phyloP scores from a whole-genome alignment of 495 filamentous ascomycete genomes.

The Bacidia rubella region DNA sequence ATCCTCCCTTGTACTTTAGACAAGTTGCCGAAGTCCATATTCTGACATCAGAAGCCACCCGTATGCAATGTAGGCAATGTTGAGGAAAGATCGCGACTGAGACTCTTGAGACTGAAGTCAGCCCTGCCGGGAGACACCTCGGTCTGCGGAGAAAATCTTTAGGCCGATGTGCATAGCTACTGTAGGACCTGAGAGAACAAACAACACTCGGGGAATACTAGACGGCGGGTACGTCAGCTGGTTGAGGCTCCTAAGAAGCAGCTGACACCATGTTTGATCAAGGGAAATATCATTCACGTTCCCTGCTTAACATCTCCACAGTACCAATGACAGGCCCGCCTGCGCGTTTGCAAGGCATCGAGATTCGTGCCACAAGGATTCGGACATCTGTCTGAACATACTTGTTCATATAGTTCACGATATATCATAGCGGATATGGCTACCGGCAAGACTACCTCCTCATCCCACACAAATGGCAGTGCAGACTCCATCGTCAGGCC shows the following conservation, averaged over 20 bases:
- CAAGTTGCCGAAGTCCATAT: too few relatives aligned
- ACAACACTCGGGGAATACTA: neutral
- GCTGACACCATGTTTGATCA: neutral
- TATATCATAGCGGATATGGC: neutral
- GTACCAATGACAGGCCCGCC: neutral
- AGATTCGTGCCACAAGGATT: neutral
- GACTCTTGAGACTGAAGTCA: too few relatives aligned
- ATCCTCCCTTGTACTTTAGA: too few relatives aligned
- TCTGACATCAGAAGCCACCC: too few relatives aligned
- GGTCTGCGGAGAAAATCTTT: neutral
- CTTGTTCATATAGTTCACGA: neutral
- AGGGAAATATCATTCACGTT: neutral
- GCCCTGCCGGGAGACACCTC: too few relatives aligned
- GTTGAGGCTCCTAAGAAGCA: neutral
- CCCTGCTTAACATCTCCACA: neutral
- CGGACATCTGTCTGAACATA: neutral
- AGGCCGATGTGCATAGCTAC: neutral
- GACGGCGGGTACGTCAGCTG: neutral
- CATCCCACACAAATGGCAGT: constrained; percentile 10
- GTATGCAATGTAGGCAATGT: too few relatives aligned
- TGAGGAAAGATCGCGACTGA: too few relatives aligned
- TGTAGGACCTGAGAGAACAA: neutral
- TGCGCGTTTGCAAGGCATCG: neutral
- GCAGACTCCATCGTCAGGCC: constrained; percentile 27
- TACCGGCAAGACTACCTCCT: neutral